These are phyloP conservation scores for Bjerkandera adusta DNA, from an alignment of 1,284 basidiomycete genomes.

Conservation along the genomic window DNA sequence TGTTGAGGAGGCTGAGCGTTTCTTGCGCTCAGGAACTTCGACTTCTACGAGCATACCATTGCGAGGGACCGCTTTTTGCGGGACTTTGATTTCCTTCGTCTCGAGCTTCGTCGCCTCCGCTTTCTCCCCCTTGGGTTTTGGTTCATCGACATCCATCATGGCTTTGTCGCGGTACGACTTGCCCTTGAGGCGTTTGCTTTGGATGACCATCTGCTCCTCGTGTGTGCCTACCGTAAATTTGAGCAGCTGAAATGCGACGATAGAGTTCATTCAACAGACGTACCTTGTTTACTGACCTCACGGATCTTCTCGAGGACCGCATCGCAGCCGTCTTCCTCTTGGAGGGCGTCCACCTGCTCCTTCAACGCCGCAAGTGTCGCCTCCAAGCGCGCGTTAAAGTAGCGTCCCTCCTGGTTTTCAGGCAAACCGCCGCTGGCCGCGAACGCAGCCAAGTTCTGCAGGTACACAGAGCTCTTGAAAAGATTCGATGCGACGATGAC, in stretches of 20 bases:
- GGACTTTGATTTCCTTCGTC: not conserved
- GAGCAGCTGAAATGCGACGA: conserved; percentile 12
- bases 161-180: conserved; percentile 63
- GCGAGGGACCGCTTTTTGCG: conserved; percentile 32
- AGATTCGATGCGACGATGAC: conserved; percentile 86
- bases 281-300: conserved; percentile 57
- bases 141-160: conserved; percentile 28
- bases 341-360: conserved; percentile 64
- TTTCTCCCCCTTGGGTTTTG: conserved; percentile 24
- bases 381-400: conserved; percentile 81
- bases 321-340: conserved; percentile 49
- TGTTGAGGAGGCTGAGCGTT: conserved; percentile 15
- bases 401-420: conserved; percentile 69
- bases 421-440: conserved; percentile 68
- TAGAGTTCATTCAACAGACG: conserved; percentile 20
- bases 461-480: conserved; percentile 77
- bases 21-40: conserved; percentile 36
- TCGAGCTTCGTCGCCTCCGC: not conserved
- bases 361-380: conserved; percentile 56
- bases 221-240: conserved; percentile 37
- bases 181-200: conserved; percentile 72
- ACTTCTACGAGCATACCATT: conserved; percentile 52
- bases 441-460: conserved; percentile 72
- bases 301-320: conserved; percentile 63
- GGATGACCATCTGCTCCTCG: conserved; percentile 44